Evolutionary conservation across 305 asterid species (phyloP).

Genomic region (Fraxinus ornus): DNA sequence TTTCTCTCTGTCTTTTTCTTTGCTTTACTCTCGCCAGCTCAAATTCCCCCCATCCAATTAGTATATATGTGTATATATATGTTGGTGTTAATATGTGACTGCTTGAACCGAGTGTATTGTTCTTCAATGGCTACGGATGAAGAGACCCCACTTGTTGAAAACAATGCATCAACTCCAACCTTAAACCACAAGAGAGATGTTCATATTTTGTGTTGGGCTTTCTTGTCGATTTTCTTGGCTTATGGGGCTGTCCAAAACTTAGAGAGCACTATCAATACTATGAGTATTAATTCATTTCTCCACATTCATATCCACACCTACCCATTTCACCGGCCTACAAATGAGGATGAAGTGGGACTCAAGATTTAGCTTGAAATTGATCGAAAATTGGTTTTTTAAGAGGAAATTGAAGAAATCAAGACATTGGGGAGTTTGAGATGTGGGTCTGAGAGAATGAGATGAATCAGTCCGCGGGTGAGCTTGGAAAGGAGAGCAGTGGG

Average conservation of each 20-base stretch:
- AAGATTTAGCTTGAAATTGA: constrained; percentile 33
- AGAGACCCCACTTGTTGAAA: constrained; percentile 53
- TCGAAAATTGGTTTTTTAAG: constrained; percentile 30
- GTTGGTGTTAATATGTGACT: constrained; percentile 9
- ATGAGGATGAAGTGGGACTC: constrained; percentile 36
- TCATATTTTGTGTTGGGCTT: constrained; percentile 67
- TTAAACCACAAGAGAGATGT: constrained; percentile 66
- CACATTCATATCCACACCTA: constrained; percentile 29
- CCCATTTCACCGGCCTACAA: constrained; percentile 28
- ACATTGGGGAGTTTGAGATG: constrained; percentile 32
- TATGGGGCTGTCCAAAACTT: constrained; percentile 94
- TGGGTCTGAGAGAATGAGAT: constrained; percentile 44
- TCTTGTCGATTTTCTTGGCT: constrained; percentile 78
- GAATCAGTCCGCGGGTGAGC: constrained; percentile 29
- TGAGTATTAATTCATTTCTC: constrained; percentile 23
- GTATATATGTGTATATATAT: background rate
- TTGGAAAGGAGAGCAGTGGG: constrained; percentile 33
- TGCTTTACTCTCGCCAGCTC: too few relatives aligned
- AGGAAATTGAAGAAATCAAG: constrained; percentile 35
- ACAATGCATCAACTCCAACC: constrained; percentile 25
- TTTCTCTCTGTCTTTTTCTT: too few relatives aligned
- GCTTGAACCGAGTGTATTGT: background rate
- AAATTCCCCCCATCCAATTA: too few relatives aligned
- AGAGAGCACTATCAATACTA: constrained; percentile 85
- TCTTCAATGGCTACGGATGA: constrained; percentile 65